These are phyloP conservation scores for Coemansia sp. DNA, from an alignment of 192 early-diverging fungal species.

Conservation along the genomic window DNA sequence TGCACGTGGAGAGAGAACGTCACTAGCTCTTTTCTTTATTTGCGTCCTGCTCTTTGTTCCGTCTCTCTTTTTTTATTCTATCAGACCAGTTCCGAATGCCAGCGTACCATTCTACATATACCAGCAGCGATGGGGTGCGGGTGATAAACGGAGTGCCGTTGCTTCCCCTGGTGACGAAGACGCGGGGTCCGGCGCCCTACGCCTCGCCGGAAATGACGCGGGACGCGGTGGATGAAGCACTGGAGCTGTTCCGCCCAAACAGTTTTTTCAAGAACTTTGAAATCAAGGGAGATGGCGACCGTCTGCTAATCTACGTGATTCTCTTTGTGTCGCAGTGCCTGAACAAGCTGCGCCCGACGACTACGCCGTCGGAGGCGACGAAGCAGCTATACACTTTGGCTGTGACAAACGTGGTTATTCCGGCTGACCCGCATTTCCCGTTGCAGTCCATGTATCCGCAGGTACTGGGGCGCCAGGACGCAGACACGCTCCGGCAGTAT, in stretches of 20 bases:
- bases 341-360: conserved; percentile 58
- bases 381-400: conserved; percentile 80
- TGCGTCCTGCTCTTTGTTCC: too few species aligned
- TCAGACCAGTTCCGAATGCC: conserved; percentile 15
- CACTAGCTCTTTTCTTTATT: too few species aligned
- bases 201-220: conserved; percentile 54
- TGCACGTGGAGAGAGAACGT: too few species aligned
- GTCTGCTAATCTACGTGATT: conserved; percentile 91
- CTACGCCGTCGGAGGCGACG: conserved; percentile 63
- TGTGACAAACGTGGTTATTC: conserved; percentile 83
- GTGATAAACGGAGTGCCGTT: conserved; percentile 79
- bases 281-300: conserved; percentile 89
- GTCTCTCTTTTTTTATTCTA: too few species aligned
- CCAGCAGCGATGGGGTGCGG: conserved; percentile 20
- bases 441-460: conserved; percentile 79
- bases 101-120: conserved; percentile 36
- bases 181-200: conserved; percentile 74
- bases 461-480: conserved; percentile 64
- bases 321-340: conserved; percentile 87
- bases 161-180: conserved; percentile 84
- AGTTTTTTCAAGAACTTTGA: conserved; percentile 99
- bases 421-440: conserved; percentile 91
- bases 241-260: conserved; percentile 93
- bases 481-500: conserved; percentile 82
- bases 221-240: conserved; percentile 93